Evolutionary conservation across 441 rosid species (phyloP).

Genomic region (Adansonia madagascariensis): DNA sequence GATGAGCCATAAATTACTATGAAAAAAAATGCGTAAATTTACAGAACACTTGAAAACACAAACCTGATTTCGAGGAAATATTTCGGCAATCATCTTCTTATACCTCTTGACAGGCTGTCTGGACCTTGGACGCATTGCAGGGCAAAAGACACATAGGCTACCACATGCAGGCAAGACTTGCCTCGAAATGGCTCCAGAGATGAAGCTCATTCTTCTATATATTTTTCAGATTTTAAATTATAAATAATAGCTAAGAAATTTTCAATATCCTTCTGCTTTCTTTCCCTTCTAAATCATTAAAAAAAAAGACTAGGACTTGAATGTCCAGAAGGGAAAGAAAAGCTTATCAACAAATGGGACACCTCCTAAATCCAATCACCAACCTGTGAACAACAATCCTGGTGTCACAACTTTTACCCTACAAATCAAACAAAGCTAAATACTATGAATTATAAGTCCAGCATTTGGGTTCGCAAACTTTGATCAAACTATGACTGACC

Average conservation of each 20-base stretch:
- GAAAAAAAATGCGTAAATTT: background rate
- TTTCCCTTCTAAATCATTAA: conserved; percentile 54
- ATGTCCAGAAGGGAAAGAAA: conserved; percentile 64
- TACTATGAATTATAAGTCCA: background rate
- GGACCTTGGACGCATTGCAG: conserved; percentile 85
- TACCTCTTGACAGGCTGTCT: conserved; percentile 98
- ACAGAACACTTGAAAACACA: conserved; percentile 18
- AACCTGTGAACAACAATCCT: conserved; percentile 41
- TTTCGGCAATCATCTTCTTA: conserved; percentile 89
- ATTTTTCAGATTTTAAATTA: conserved; percentile 3
- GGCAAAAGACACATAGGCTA: conserved; percentile 88
- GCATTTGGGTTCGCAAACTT: background rate
- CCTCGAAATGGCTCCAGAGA: conserved; percentile 84
- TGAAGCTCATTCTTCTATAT: conserved; percentile 51
- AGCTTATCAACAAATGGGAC: conserved; percentile 31
- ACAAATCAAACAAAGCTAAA: conserved; percentile 21
- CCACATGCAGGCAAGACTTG: conserved; percentile 91
- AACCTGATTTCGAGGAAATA: conserved; percentile 89
- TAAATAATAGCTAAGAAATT: background rate
- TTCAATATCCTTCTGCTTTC: conserved; percentile 35
- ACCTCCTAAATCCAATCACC: conserved; percentile 38
- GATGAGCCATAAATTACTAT: background rate
- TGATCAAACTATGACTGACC: background rate
- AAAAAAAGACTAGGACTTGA: conserved; percentile 42
- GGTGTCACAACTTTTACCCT: conserved; percentile 23